Percentiles rank a stretch among this genome's conserved stretches.
These are phyloP conservation scores for Nothomitra cinnamomea DNA, from an alignment of 2,329 filamentous ascomycete species.

Conservation along the genomic window DNA sequence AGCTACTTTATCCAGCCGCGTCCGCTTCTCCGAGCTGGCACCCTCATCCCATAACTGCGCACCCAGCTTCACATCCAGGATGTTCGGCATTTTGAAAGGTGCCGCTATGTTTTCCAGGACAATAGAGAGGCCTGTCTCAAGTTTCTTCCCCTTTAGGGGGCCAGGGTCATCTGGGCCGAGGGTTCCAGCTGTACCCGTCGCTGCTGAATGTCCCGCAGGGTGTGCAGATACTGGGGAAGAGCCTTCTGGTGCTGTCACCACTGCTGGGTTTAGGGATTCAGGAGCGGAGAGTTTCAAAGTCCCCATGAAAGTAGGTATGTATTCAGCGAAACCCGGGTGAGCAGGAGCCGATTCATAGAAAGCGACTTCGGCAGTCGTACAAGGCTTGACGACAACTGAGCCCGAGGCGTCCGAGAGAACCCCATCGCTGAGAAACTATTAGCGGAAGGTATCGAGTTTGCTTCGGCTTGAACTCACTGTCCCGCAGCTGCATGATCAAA, in stretches of 20 bases:
- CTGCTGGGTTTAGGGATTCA: constrained; percentile 16
- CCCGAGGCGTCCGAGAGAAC: constrained; percentile 73
- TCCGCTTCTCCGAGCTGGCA: constrained; percentile 39
- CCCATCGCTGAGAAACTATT: constrained; percentile 48
- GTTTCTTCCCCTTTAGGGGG: constrained; percentile 34
- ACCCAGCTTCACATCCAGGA: constrained; percentile 86
- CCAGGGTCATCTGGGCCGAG: constrained; percentile 2
- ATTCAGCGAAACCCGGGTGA: constrained; percentile 56
- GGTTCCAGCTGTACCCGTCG: neutral
- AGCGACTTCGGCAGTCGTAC: constrained; percentile 64
- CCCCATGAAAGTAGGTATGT: constrained; percentile 78
- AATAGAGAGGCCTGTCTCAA: constrained; percentile 63
- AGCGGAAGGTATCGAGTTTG: neutral
- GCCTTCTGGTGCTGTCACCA: constrained; percentile 11
- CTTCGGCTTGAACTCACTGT: constrained; percentile 44
- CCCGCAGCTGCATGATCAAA: constrained; percentile 68
- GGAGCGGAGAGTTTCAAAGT: constrained; percentile 49
- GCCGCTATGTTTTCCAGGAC: constrained; percentile 72
- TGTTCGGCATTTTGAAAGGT: constrained; percentile 71
- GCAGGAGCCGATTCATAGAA: constrained; percentile 66
- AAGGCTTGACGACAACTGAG: constrained; percentile 85
- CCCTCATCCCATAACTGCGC: constrained; percentile 68
- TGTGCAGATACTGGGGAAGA: neutral
- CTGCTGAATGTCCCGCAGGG: neutral
- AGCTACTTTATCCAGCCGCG: constrained; percentile 40